A percentile compares a stretch with the other conserved stretches of the same genome.
phyloP scores from a whole-genome alignment of 2,329 filamentous ascomycete species.

The Macrophomina tecta region DNA sequence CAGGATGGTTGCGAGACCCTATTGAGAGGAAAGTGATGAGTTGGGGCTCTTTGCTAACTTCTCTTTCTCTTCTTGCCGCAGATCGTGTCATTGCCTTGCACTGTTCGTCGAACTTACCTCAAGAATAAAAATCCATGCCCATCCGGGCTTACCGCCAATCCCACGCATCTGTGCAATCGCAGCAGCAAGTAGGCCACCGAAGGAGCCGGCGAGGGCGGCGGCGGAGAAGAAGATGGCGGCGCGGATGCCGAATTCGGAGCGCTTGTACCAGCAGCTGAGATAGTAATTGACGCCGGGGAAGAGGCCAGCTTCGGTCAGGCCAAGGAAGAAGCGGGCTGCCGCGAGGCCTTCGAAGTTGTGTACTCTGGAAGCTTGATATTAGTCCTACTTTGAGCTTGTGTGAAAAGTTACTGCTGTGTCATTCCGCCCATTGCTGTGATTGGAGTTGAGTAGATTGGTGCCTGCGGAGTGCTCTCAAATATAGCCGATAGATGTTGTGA shows the following conservation, averaged over 20 bases:
- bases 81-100: too few relatives aligned
- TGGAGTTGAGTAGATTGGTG: too few relatives aligned
- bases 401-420: background rate
- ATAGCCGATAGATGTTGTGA: too few relatives aligned
- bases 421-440: too few relatives aligned
- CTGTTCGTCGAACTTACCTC: conserved; percentile 14
- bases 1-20: conserved; percentile 70
- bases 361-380: background rate
- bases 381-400: background rate
- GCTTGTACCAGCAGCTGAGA: conserved; percentile 82
- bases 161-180: conserved; percentile 74
- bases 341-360: conserved; percentile 32
- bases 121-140: conserved; percentile 49
- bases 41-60: background rate
- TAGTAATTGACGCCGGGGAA: conserved; percentile 74
- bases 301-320: conserved; percentile 74
- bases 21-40: conserved; percentile 57
- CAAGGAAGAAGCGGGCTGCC: conserved; percentile 65
- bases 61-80: too few relatives aligned
- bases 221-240: conserved; percentile 85
- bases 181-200: conserved; percentile 75
- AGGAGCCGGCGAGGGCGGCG: conserved; percentile 78
- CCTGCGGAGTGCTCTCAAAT: too few relatives aligned
- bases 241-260: conserved; percentile 79
- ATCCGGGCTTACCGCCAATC: conserved; percentile 54